phyloP scores from a whole-genome alignment of 805 yeast genomes.

The Wickerhamomyces alni region DNA sequence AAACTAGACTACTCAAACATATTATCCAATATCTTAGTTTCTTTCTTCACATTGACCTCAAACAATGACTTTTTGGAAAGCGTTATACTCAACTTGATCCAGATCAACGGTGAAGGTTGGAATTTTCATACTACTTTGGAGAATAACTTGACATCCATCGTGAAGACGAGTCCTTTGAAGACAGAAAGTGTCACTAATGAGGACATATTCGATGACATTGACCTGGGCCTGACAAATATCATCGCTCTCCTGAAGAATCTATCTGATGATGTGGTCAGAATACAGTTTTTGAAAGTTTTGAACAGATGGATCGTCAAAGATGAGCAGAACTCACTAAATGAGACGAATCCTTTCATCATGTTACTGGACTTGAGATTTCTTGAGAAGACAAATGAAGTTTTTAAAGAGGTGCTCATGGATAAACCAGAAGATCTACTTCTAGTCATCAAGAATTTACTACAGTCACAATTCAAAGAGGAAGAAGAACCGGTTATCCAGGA shows the following conservation, averaged over 20 bases:
- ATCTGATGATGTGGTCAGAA: constrained; percentile 40
- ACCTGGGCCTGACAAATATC: constrained; percentile 34
- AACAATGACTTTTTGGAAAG: constrained; percentile 21
- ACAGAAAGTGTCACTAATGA: constrained; percentile 14
- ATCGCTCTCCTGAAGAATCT: constrained; percentile 42
- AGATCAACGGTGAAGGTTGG: constrained; percentile 30
- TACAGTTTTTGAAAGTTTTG: constrained; percentile 44
- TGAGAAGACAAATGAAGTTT: constrained; percentile 52
- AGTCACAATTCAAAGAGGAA: constrained; percentile 7
- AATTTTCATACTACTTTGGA: constrained; percentile 28
- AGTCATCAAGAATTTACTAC: constrained; percentile 38
- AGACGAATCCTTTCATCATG: constrained; percentile 44
- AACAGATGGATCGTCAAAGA: constrained; percentile 49
- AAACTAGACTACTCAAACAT: constrained; percentile 25
- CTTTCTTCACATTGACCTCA: constrained; percentile 26
- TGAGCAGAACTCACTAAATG: constrained; percentile 8
- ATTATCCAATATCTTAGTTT: constrained; percentile 26
- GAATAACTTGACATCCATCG: constrained; percentile 29
- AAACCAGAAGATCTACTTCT: constrained; percentile 50
- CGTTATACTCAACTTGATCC: constrained; percentile 26
- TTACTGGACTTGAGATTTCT: constrained; percentile 58
- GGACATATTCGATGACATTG: constrained; percentile 38
- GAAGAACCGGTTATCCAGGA: constrained; percentile 3
- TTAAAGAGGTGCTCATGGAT: constrained; percentile 42
- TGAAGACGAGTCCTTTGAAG: constrained; percentile 10